phyloP scores from a whole-genome alignment of 2,329 filamentous ascomycete genomes.

The Aspergillus puulaauensis region DNA sequence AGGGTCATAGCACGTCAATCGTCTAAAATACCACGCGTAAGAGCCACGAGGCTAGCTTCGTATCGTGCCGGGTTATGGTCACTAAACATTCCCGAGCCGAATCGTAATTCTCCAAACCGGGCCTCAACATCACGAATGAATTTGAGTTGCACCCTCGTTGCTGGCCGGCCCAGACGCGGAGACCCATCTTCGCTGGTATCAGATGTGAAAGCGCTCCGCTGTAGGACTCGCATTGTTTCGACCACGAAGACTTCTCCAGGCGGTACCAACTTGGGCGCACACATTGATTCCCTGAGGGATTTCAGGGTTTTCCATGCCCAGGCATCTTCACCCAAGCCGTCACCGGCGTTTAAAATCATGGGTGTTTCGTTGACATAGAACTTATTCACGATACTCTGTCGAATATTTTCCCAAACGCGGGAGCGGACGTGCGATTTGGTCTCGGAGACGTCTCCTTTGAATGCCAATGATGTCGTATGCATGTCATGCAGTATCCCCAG shows the following conservation, averaged over 20 bases:
- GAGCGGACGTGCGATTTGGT: constrained; percentile 67
- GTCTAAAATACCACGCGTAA: constrained; percentile 50
- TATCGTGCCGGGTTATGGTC: constrained; percentile 76
- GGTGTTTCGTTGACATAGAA: constrained; percentile 57
- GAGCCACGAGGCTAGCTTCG: constrained; percentile 65
- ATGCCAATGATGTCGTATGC: constrained; percentile 68
- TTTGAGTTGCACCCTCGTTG: constrained; percentile 66
- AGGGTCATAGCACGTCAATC: constrained; percentile 27
- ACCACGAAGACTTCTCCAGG: constrained; percentile 75
- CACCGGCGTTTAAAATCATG: constrained; percentile 43
- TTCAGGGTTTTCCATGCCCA: constrained; percentile 70
- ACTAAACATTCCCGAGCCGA: constrained; percentile 70
- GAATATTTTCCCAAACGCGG: constrained; percentile 65
- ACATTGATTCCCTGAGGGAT: constrained; percentile 66
- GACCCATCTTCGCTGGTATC: constrained; percentile 43
- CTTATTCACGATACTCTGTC: constrained; percentile 60
- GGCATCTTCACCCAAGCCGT: constrained; percentile 60
- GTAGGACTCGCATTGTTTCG: constrained; percentile 66
- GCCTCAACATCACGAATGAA: constrained; percentile 71
- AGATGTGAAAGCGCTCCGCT: constrained; percentile 63
- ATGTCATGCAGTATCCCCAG: constrained; percentile 73
- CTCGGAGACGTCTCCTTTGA: constrained; percentile 68
- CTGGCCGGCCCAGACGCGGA: constrained; percentile 59
- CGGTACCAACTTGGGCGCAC: constrained; percentile 67
- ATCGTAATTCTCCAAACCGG: constrained; percentile 68